These are phyloP conservation scores for Polyplosphaeria fusca DNA, from an alignment of 495 filamentous ascomycete species.

Conservation along the genomic window DNA sequence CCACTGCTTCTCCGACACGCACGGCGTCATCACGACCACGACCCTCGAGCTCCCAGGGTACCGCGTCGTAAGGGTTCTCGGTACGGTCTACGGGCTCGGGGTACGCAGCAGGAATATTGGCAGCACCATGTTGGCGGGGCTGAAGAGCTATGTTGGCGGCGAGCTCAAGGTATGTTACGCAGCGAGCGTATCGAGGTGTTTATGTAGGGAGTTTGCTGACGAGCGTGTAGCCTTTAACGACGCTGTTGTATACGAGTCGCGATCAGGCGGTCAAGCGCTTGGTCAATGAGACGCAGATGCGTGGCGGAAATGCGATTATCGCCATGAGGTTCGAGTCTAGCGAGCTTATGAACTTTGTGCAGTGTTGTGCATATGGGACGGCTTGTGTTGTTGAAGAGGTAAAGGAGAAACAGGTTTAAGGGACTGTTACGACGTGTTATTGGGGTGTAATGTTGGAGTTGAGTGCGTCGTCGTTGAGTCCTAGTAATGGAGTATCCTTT, in stretches of 20 bases:
- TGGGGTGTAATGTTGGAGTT: no score
- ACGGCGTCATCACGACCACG: slow-evolving; percentile 56
- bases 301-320: slow-evolving; percentile 61
- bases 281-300: slow-evolving; percentile 54
- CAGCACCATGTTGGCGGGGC: slow-evolving; percentile 46
- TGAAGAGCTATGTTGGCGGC: slow-evolving; percentile 54
- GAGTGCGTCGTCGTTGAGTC: no score
- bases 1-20: slow-evolving; percentile 58
- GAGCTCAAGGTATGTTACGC: slow-evolving; percentile 43
- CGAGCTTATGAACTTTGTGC: slow-evolving; percentile 50
- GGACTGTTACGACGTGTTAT: no score
- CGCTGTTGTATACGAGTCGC: slow-evolving; percentile 53
- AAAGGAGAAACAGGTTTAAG: no score
- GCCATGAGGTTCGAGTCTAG: slow-evolving; percentile 55
- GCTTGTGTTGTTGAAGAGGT: slow-evolving; percentile 53
- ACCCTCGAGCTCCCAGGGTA: slow-evolving; percentile 56
- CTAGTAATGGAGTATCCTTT: no score
- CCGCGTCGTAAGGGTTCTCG: slow-evolving; percentile 55
- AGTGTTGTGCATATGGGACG: slow-evolving; percentile 60
- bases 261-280: slow-evolving; percentile 55
- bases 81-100: slow-evolving; percentile 57
- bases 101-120: slow-evolving; percentile 57
- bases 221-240: slow-evolving; percentile 50
- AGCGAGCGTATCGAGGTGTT: not conserved
- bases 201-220: not conserved